Conservation (phyloP, 2,329 filamentous ascomycete species). For the Aspergillus oerlinghausenensis region DNA sequence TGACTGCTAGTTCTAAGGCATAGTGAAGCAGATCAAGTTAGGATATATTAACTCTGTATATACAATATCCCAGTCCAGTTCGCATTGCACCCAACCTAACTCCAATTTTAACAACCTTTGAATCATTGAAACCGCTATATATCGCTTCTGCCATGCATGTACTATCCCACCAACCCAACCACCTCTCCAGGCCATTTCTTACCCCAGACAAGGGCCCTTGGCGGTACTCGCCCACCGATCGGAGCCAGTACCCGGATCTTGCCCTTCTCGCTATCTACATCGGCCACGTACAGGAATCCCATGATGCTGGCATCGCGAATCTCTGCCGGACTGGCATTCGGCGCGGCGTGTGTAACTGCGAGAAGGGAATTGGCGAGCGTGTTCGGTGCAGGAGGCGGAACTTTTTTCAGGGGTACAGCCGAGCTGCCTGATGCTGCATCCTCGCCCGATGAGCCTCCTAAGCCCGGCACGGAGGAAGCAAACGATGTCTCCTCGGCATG, state of each 20-base stretch:
- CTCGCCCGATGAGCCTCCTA: slow-evolving; percentile 16
- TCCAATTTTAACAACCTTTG: not conserved
- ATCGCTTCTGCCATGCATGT: not conserved
- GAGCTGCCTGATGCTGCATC: slow-evolving; percentile 16
- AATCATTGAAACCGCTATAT: not conserved
- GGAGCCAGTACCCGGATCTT: slow-evolving; percentile 79
- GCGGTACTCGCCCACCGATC: slow-evolving; percentile 73
- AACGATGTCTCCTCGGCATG: slow-evolving; percentile 16
- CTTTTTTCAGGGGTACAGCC: slow-evolving; percentile 49
- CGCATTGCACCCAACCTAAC: not conserved
- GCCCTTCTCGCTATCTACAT: slow-evolving; percentile 80
- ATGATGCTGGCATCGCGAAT: slow-evolving; percentile 79
- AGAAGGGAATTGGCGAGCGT: slow-evolving; percentile 74
- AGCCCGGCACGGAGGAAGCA: slow-evolving; percentile 20
- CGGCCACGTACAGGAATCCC: slow-evolving; percentile 88
- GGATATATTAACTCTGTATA: not conserved
- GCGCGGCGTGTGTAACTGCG: slow-evolving; percentile 74
- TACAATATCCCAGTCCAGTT: not conserved
- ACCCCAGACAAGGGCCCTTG: slow-evolving; percentile 76
- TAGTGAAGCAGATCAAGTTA: not conserved
- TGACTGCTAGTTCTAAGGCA: too few relatives aligned
- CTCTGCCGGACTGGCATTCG: slow-evolving; percentile 64
- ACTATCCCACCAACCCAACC: slow-evolving; percentile 65
- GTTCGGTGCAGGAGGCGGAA: slow-evolving; percentile 56
- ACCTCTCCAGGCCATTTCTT: slow-evolving; percentile 76